Percentiles rank a stretch among this genome's conserved stretches.
Evolutionary conservation across 495 filamentous ascomycete genomes (phyloP).

Genomic region (Aspergillus nanangensis): DNA sequence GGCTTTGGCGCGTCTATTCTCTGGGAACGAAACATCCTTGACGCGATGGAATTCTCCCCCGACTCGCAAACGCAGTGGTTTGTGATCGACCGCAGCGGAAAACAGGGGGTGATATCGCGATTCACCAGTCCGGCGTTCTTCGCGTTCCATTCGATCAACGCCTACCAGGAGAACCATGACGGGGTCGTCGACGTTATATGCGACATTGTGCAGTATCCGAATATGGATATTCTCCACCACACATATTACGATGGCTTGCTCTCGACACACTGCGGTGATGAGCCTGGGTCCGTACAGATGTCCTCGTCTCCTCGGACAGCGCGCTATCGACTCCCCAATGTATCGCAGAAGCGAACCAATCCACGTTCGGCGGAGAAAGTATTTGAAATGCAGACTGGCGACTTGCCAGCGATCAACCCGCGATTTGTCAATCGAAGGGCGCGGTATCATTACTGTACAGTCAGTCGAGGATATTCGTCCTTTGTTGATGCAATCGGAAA

Average conservation of each 20-base stretch:
- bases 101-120: slow-evolving; percentile 1
- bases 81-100: slow-evolving; percentile 7
- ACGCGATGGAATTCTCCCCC: slow-evolving; percentile 5
- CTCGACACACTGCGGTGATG: not conserved
- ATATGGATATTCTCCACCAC: slow-evolving; percentile 1
- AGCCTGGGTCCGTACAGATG: no score
- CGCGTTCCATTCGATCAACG: slow-evolving; percentile 12
- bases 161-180: slow-evolving; percentile 5
- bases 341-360: not conserved
- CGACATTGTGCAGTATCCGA: slow-evolving; percentile 9
- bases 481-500: not conserved
- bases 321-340: slow-evolving; percentile 3
- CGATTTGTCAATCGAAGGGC: not conserved
- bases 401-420: slow-evolving; percentile 13
- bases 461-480: slow-evolving; percentile 2
- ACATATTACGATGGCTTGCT: slow-evolving; percentile 11
- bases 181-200: slow-evolving; percentile 7
- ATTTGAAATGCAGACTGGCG: not conserved
- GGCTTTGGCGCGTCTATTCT: slow-evolving; percentile 2
- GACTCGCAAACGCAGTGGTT: slow-evolving; percentile 4
- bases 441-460: slow-evolving; percentile 6
- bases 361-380: not conserved
- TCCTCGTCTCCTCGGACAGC: not conserved
- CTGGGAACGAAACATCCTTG: slow-evolving; percentile 11
- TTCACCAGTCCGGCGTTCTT: slow-evolving; percentile 10